A percentile compares a stretch with the other conserved stretches of the same genome.
Evolutionary conservation across 306 rosid genomes (phyloP).

Genomic region (Heteromeles arbutifolia): DNA sequence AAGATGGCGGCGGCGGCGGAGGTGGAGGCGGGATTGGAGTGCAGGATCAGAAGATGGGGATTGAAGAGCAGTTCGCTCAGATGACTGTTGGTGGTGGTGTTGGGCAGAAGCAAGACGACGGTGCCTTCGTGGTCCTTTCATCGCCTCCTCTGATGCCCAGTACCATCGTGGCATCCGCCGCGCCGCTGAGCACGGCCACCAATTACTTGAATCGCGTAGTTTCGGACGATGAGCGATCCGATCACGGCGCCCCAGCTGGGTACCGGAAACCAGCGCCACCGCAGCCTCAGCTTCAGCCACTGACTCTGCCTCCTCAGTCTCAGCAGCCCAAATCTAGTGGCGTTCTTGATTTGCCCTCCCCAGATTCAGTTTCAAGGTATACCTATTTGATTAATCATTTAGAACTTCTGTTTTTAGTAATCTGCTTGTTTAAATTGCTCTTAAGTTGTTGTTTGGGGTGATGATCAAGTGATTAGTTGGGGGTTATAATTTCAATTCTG

Average conservation of each 20-base stretch:
- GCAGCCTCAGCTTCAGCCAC: constrained; percentile 37
- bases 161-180: constrained; percentile 24
- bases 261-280: constrained; percentile 50
- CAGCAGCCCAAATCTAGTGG: constrained; percentile 58
- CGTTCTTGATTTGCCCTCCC: constrained; percentile 62
- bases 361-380: constrained; percentile 95
- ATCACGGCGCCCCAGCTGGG: constrained; percentile 55
- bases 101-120: constrained; percentile 60
- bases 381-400: neutral
- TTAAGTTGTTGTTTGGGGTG: neutral
- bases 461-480: constrained; percentile 29
- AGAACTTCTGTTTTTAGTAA: neutral
- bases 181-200: constrained; percentile 33
- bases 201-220: constrained; percentile 55
- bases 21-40: constrained; percentile 36
- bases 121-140: constrained; percentile 38
- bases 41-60: constrained; percentile 75
- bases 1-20: constrained; percentile 32
- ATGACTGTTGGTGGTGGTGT: constrained; percentile 39
- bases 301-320: constrained; percentile 36
- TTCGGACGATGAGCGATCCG: constrained; percentile 93
- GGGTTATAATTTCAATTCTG: constrained; percentile 18
- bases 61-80: constrained; percentile 89
- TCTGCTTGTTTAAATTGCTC: constrained; percentile 4
- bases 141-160: constrained; percentile 62